Conservation (phyloP, 2,329 filamentous ascomycete genomes). For the Exophiala sideris region DNA sequence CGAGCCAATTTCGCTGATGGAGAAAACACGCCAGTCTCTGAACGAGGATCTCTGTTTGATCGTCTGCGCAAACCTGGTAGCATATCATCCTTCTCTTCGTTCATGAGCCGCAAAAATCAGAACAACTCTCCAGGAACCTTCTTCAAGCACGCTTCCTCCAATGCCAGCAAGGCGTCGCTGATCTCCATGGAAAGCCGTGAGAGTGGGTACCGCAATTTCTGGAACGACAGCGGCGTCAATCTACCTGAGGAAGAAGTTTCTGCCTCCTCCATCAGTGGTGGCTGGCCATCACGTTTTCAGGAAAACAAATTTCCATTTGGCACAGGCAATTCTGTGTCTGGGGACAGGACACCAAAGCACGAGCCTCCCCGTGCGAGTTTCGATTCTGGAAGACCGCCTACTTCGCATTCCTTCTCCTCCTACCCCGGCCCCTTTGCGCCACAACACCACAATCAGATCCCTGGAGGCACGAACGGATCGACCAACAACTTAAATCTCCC, state of each 20-base stretch:
- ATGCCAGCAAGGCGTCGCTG: constrained; percentile 90
- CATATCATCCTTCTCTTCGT: constrained; percentile 93
- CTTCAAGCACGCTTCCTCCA: constrained; percentile 86
- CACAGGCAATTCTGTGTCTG: constrained; percentile 49
- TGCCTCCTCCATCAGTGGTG: constrained; percentile 57
- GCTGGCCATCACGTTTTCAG: constrained; percentile 51
- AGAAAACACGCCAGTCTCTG: constrained; percentile 51
- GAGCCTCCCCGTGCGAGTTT: constrained; percentile 77
- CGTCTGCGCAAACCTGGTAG: constrained; percentile 90
- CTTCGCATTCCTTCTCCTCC: constrained; percentile 96
- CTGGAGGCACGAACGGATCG: constrained; percentile 20
- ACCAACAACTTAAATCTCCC: constrained; percentile 28
- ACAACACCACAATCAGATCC: constrained; percentile 47
- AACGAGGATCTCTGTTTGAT: constrained; percentile 82
- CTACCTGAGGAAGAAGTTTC: constrained; percentile 77
- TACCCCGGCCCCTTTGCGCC: constrained; percentile 85
- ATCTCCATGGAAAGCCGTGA: constrained; percentile 94
- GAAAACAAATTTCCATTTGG: constrained; percentile 66
- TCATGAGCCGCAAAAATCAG: constrained; percentile 93
- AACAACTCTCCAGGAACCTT: constrained; percentile 80
- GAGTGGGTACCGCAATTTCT: constrained; percentile 92
- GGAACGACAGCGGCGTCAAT: constrained; percentile 97
- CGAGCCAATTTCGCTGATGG: constrained; percentile 81
- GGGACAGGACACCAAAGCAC: constrained; percentile 81
- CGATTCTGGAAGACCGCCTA: constrained; percentile 87